Evolutionary conservation across 1,139 yeast genomes (phyloP).

Genomic region (Yueomyces sp.): DNA sequence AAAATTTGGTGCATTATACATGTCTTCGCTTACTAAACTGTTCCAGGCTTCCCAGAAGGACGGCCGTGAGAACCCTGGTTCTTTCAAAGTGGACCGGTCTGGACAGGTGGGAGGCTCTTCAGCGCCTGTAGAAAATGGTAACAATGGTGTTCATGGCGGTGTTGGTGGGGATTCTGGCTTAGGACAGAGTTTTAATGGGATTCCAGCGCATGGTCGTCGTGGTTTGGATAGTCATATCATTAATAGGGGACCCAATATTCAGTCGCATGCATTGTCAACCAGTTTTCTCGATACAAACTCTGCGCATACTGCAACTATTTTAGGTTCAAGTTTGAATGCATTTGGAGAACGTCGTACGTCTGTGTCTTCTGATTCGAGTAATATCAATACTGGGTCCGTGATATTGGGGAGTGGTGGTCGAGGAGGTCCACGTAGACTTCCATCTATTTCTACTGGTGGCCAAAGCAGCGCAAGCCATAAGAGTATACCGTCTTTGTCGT

Average conservation of each 20-base stretch:
- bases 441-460: slow-evolving; percentile 1
- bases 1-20: slow-evolving; percentile 1
- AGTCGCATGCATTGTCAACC: slow-evolving; percentile 2
- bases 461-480: slow-evolving; percentile 4
- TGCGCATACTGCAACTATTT: slow-evolving; percentile 23
- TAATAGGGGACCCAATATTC: not conserved
- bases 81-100: too few relatives aligned
- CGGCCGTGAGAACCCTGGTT: slow-evolving; percentile 2
- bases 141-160: too few relatives aligned
- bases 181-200: too few relatives aligned
- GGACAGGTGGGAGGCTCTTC: too few relatives aligned
- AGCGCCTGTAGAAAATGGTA: too few relatives aligned
- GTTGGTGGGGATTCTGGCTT: too few relatives aligned
- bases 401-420: too few relatives aligned
- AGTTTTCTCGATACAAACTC: slow-evolving; percentile 23
- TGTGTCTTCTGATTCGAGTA: not conserved
- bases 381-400: too few relatives aligned
- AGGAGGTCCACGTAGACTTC: not conserved
- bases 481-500: slow-evolving; percentile 33
- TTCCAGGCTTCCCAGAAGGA: slow-evolving; percentile 15
- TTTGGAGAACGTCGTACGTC: slow-evolving; percentile 4
- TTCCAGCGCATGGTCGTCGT: too few relatives aligned
- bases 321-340: slow-evolving; percentile 12
- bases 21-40: slow-evolving; percentile 25
- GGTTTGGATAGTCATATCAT: too few relatives aligned